Evolutionary conservation across 2,329 filamentous ascomycete species (phyloP).

Genomic region (Penicillium brevicompactum): DNA sequence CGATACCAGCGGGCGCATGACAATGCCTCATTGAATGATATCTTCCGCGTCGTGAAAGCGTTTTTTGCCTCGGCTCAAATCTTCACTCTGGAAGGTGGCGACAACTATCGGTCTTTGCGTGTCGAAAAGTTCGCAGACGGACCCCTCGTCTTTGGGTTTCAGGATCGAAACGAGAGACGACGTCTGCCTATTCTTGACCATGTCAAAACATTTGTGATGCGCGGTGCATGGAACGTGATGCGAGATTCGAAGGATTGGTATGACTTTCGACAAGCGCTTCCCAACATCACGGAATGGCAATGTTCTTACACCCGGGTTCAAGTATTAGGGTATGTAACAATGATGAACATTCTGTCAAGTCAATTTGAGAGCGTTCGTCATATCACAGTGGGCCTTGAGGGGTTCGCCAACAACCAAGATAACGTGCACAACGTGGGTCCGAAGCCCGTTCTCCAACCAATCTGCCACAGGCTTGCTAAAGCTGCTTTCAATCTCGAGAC

Average conservation of each 20-base stretch:
- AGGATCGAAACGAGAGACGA: background rate
- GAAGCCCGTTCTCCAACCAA: slow-evolving; percentile 59
- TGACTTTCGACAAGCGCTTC: slow-evolving; percentile 63
- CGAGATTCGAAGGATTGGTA: slow-evolving; percentile 64
- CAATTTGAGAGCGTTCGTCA: slow-evolving; percentile 58
- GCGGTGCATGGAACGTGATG: slow-evolving; percentile 77
- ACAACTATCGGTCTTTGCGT: slow-evolving; percentile 57
- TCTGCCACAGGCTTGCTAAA: slow-evolving; percentile 65
- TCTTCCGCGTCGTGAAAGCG: slow-evolving; percentile 64
- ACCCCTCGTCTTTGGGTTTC: no score
- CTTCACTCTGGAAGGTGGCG: slow-evolving; percentile 74
- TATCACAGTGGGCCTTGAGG: slow-evolving; percentile 70
- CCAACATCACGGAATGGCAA: slow-evolving; percentile 62
- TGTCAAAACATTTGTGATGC: slow-evolving; percentile 69
- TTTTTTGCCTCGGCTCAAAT: slow-evolving; percentile 65
- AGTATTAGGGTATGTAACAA: slow-evolving; percentile 65
- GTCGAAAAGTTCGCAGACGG: background rate
- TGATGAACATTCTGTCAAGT: slow-evolving; percentile 63
- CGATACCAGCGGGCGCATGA: slow-evolving; percentile 48
- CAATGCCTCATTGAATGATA: slow-evolving; percentile 71
- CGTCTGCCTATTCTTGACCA: slow-evolving; percentile 54
- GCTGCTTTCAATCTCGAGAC: slow-evolving; percentile 66
- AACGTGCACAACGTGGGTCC: slow-evolving; percentile 50
- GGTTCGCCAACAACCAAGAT: slow-evolving; percentile 68
- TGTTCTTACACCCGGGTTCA: slow-evolving; percentile 68